Conservation (phyloP, 2,329 filamentous ascomycete species). For the Setomelanomma holmii region DNA sequence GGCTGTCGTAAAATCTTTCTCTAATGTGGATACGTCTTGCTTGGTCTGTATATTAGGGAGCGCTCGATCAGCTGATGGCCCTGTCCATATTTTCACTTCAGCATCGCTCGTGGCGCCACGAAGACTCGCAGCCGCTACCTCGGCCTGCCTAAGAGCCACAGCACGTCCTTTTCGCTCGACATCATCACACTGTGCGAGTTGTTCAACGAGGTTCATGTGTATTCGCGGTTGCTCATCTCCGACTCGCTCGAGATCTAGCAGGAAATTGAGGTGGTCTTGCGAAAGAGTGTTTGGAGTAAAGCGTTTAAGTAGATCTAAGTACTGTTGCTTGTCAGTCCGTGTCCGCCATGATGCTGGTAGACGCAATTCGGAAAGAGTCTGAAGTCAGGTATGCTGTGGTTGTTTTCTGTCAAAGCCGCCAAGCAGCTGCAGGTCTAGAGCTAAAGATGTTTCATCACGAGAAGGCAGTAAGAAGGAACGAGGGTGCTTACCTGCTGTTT, state of each 20-base stretch:
- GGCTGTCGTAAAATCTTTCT: conserved; percentile 88
- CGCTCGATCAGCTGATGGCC: conserved; percentile 40
- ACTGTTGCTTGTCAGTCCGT: conserved; percentile 40
- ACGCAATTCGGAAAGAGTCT: conserved; percentile 6
- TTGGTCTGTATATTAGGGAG: conserved; percentile 36
- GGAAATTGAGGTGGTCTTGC: conserved; percentile 49
- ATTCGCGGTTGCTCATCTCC: conserved; percentile 35
- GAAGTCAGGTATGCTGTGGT: conserved; percentile 53
- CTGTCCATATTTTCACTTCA: conserved; percentile 53
- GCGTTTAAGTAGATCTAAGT: conserved; percentile 50
- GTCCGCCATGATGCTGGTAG: background rate
- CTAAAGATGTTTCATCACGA: conserved; percentile 57
- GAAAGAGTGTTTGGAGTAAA: conserved; percentile 48
- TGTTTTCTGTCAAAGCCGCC: conserved; percentile 54
- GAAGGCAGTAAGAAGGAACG: conserved; percentile 8
- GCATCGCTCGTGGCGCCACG: conserved; percentile 27
- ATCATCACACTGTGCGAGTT: conserved; percentile 44
- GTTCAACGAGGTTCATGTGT: conserved; percentile 43
- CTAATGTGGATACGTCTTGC: conserved; percentile 60
- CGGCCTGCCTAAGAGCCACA: conserved; percentile 43
- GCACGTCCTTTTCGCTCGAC: conserved; percentile 42
- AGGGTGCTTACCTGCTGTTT: conserved; percentile 56
- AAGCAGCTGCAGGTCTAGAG: conserved; percentile 61
- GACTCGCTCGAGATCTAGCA: conserved; percentile 48
- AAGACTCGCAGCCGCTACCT: conserved; percentile 39